phyloP scores from a whole-genome alignment of 2,329 filamentous ascomycete species.

The Intubia oerlemansii region DNA sequence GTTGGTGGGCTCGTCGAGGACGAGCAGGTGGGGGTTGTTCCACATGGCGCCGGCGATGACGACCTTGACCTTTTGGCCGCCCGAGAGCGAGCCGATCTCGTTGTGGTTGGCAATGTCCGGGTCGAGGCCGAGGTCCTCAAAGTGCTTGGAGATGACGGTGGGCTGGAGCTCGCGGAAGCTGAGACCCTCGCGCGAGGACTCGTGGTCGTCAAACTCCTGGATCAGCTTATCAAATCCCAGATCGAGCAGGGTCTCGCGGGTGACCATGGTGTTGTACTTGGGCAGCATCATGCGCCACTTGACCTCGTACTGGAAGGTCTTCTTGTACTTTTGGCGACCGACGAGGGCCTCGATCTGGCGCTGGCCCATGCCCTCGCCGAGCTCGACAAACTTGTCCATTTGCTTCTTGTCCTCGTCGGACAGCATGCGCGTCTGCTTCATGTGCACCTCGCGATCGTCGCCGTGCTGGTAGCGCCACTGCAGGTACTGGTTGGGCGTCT shows the following conservation, averaged over 20 bases:
- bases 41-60: slow-evolving; percentile 92
- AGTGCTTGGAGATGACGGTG: slow-evolving; percentile 90
- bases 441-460: slow-evolving; percentile 86
- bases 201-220: slow-evolving; percentile 97
- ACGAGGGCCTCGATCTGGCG: slow-evolving; percentile 74
- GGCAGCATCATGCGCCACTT: slow-evolving; percentile 83
- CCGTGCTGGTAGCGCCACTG: slow-evolving; percentile 97
- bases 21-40: slow-evolving; percentile 96
- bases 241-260: slow-evolving; percentile 71
- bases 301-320: slow-evolving; percentile 95
- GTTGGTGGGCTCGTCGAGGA: slow-evolving; percentile 96
- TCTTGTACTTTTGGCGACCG: slow-evolving; percentile 96
- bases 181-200: slow-evolving; percentile 93
- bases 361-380: slow-evolving; percentile 60
- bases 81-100: slow-evolving; percentile 85
- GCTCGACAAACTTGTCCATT: slow-evolving; percentile 76
- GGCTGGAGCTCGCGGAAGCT: slow-evolving; percentile 88
- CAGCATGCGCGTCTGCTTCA: slow-evolving; percentile 90
- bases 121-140: slow-evolving; percentile 88
- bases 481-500: slow-evolving; percentile 96
- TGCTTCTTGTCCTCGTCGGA: slow-evolving; percentile 70
- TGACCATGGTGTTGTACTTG: slow-evolving; percentile 84
- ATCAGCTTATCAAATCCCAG: slow-evolving; percentile 83
- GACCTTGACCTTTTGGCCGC: slow-evolving; percentile 98
- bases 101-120: slow-evolving; percentile 98